A percentile compares a stretch with the other conserved stretches of the same genome.
Evolutionary conservation across 805 yeast species (phyloP).

Genomic region (Candida pini): DNA sequence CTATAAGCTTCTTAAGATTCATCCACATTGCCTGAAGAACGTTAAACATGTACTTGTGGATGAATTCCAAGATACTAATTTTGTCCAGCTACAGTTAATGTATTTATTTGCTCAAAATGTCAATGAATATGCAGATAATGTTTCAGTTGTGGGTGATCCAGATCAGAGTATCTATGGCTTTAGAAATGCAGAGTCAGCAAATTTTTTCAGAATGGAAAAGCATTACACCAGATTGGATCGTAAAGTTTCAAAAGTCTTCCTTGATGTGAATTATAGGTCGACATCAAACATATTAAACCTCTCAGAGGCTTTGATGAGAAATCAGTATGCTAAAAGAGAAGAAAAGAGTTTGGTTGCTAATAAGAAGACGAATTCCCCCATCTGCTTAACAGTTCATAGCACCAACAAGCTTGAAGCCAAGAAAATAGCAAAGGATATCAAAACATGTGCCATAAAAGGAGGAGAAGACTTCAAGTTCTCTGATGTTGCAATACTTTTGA

Average conservation of each 20-base stretch:
- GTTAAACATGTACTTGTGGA: conserved; percentile 78
- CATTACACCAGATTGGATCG: conserved; percentile 22
- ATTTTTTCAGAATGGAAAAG: conserved; percentile 52
- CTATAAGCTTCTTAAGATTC: conserved; percentile 37
- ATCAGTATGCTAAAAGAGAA: conserved; percentile 43
- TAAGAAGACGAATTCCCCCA: conserved; percentile 35
- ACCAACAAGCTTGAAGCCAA: conserved; percentile 51
- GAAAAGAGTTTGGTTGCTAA: conserved; percentile 44
- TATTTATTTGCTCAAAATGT: conserved; percentile 42
- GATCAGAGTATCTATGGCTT: conserved; percentile 93
- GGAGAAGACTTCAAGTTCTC: conserved; percentile 35
- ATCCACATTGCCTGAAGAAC: conserved; percentile 40
- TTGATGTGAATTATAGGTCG: conserved; percentile 78
- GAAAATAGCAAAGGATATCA: conserved; percentile 51
- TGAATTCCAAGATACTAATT: conserved; percentile 91
- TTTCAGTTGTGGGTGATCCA: conserved; percentile 94
- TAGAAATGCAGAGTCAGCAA: conserved; percentile 68
- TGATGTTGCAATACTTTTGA: conserved; percentile 70
- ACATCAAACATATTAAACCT: conserved; percentile 57
- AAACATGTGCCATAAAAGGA: conserved; percentile 40
- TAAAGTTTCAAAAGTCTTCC: conserved; percentile 28
- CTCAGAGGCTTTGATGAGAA: conserved; percentile 61
- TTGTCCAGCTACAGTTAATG: conserved; percentile 67
- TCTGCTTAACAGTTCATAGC: conserved; percentile 37
- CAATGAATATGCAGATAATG: conserved; percentile 38